Evolutionary conservation across 345 rosid genomes (phyloP).

Genomic region (Hypericum androsaemum): DNA sequence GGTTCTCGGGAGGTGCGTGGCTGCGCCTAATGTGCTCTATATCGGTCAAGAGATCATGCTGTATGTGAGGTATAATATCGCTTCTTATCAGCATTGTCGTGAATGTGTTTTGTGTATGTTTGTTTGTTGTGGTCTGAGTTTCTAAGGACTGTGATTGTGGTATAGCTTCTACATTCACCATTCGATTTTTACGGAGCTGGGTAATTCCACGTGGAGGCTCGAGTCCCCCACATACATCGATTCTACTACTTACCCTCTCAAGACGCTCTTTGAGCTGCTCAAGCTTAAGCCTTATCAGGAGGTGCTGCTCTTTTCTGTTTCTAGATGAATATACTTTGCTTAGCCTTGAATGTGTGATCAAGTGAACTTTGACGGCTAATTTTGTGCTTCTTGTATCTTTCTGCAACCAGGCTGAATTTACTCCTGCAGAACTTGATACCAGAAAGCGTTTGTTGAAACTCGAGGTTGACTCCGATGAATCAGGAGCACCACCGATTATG

Average conservation of each 20-base stretch:
- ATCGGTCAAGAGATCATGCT: slow-evolving; percentile 43
- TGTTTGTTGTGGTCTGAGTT: no score
- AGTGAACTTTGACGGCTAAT: neutral
- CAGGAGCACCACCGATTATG: slow-evolving; percentile 26
- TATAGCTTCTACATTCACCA: slow-evolving; percentile 41
- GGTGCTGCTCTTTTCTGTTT: slow-evolving; percentile 14
- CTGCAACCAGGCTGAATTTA: slow-evolving; percentile 33
- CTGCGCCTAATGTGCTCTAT: slow-evolving; percentile 31
- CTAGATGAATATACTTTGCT: neutral
- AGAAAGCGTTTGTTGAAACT: slow-evolving; percentile 31
- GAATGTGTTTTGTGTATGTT: no score
- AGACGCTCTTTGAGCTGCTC: slow-evolving; percentile 33
- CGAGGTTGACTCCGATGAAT: slow-evolving; percentile 26
- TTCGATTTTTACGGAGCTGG: slow-evolving; percentile 32
- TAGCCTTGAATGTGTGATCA: neutral
- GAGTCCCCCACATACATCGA: slow-evolving; percentile 29
- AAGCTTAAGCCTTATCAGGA: slow-evolving; percentile 36
- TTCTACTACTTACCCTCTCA: slow-evolving; percentile 38
- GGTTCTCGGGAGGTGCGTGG: slow-evolving; percentile 37
- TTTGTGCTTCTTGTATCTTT: neutral
- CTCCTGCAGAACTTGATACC: slow-evolving; percentile 37
- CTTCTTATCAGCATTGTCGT: neutral
- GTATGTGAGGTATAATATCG: slow-evolving; percentile 29
- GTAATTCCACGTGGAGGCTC: slow-evolving; percentile 37
- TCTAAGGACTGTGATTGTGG: no score